phyloP scores from a whole-genome alignment of 1,284 basidiomycete species.

The Rhodofomes roseus region DNA sequence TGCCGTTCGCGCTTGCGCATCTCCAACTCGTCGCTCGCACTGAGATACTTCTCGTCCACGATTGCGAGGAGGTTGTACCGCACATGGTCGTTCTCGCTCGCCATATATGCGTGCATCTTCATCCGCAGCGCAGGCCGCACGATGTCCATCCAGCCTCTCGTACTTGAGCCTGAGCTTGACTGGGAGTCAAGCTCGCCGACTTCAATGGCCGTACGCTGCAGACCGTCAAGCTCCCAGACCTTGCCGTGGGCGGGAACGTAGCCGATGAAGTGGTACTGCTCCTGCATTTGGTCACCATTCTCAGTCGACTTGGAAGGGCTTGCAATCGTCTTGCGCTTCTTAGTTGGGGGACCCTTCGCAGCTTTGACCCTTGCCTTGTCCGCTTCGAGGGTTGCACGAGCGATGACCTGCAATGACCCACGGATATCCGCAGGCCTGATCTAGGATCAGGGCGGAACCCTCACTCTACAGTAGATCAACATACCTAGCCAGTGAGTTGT shows the following conservation, averaged over 20 bases:
- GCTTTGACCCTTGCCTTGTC: conserved; percentile 26
- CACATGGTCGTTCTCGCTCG: conserved; percentile 41
- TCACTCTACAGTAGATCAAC: conserved; percentile 5
- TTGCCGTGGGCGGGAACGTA: conserved; percentile 58
- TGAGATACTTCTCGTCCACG: conserved; percentile 47
- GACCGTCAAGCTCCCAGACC: conserved; percentile 56
- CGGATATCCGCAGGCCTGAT: conserved; percentile 55
- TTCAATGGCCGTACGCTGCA: conserved; percentile 42
- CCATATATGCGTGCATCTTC: conserved; percentile 54
- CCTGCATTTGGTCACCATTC: conserved; percentile 31
- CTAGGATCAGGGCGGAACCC: background rate
- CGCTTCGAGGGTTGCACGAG: conserved; percentile 39
- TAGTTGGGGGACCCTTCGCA: conserved; percentile 29
- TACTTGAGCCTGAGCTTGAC: background rate
- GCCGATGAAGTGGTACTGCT: conserved; percentile 60
- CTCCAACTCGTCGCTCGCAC: conserved; percentile 49
- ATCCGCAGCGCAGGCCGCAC: conserved; percentile 54
- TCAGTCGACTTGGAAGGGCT: conserved; percentile 22
- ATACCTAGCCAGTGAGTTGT: conserved; percentile 57
- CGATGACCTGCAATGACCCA: conserved; percentile 43
- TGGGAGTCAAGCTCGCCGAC: conserved; percentile 46
- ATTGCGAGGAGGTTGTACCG: conserved; percentile 59
- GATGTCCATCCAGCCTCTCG: conserved; percentile 50
- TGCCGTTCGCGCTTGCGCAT: conserved; percentile 44
- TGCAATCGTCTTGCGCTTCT: conserved; percentile 34